Percentiles rank a stretch among this genome's conserved stretches.
Conservation (phyloP, 2,329 filamentous ascomycete species). For the Stemphylium lycopersici region DNA sequence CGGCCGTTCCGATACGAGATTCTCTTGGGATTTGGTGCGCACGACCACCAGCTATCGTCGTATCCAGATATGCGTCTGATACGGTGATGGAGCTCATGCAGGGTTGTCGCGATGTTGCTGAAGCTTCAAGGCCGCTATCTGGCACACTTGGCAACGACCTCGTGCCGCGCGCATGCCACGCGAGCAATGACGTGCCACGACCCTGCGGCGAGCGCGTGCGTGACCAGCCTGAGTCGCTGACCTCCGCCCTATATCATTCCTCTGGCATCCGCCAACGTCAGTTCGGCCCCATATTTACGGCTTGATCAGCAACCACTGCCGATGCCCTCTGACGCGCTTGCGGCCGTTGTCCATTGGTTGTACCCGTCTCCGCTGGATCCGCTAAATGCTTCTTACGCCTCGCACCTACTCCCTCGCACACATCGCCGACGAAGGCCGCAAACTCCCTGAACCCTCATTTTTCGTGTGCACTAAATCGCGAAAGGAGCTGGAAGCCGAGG, state of each 20-base stretch:
- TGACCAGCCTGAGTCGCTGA: slow-evolving; percentile 6
- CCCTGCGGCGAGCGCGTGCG: slow-evolving; percentile 15
- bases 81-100: background rate
- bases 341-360: slow-evolving; percentile 21
- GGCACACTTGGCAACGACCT: background rate
- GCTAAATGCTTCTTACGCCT: slow-evolving; percentile 51
- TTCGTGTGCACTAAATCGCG: slow-evolving; percentile 42
- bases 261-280: slow-evolving; percentile 4
- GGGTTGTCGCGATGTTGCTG: background rate
- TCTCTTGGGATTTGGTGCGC: background rate
- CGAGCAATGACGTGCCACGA: slow-evolving; percentile 17
- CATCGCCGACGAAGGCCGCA: slow-evolving; percentile 41
- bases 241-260: background rate
- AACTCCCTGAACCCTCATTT: slow-evolving; percentile 39
- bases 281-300: slow-evolving; percentile 4
- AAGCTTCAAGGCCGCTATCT: background rate
- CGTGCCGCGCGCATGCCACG: slow-evolving; percentile 16
- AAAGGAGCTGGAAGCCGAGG: slow-evolving; percentile 40
- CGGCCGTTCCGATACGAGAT: background rate
- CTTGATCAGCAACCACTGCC: slow-evolving; percentile 13
- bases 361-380: slow-evolving; percentile 29
- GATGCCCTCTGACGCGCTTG: slow-evolving; percentile 23
- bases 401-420: slow-evolving; percentile 49
- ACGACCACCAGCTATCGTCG: background rate
- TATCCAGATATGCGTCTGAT: background rate